phyloP scores from a whole-genome alignment of 2,329 filamentous ascomycete species.

The Botryotinia convoluta region DNA sequence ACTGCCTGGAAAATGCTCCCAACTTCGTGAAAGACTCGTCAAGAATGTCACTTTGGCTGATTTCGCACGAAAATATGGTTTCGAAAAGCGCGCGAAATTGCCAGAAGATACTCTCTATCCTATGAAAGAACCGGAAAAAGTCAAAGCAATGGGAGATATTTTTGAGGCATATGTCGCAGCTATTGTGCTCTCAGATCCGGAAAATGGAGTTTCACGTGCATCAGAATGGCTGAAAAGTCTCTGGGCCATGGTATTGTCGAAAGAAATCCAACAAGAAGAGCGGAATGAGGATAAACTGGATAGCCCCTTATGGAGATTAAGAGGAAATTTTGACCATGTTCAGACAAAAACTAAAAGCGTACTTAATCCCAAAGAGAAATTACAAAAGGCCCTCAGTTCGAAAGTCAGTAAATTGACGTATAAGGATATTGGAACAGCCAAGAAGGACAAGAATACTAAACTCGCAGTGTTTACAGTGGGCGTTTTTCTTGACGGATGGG shows the following conservation, averaged over 20 bases:
- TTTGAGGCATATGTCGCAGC: constrained; percentile 91
- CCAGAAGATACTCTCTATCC: constrained; percentile 18
- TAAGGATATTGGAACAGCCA: constrained; percentile 52
- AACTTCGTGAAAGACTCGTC: constrained; percentile 74
- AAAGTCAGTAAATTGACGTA: constrained; percentile 59
- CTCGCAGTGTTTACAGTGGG: constrained; percentile 61
- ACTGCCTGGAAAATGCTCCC: constrained; percentile 66
- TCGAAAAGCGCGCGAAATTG: constrained; percentile 62
- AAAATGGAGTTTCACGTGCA: constrained; percentile 58
- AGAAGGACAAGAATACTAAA: constrained; percentile 53
- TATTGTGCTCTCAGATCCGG: constrained; percentile 64
- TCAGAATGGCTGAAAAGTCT: constrained; percentile 71
- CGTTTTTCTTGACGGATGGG: constrained; percentile 66
- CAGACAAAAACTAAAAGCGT: constrained; percentile 4
- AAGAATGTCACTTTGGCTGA: constrained; percentile 74
- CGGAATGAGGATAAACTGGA: constrained; percentile 24
- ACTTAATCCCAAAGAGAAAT: constrained; percentile 50
- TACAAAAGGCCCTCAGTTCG: constrained; percentile 52
- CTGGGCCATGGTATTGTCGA: constrained; percentile 65
- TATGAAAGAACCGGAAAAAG: constrained; percentile 47
- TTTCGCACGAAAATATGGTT: constrained; percentile 68
- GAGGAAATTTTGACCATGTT: constrained; percentile 24
- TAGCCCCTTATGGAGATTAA: constrained; percentile 35
- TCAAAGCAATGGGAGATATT: constrained; percentile 79
- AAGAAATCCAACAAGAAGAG: constrained; percentile 49